Percentiles rank a stretch among this genome's conserved stretches.
Conservation (phyloP, 768 basidiomycete genomes). For the Leccinum subgranulosum region DNA sequence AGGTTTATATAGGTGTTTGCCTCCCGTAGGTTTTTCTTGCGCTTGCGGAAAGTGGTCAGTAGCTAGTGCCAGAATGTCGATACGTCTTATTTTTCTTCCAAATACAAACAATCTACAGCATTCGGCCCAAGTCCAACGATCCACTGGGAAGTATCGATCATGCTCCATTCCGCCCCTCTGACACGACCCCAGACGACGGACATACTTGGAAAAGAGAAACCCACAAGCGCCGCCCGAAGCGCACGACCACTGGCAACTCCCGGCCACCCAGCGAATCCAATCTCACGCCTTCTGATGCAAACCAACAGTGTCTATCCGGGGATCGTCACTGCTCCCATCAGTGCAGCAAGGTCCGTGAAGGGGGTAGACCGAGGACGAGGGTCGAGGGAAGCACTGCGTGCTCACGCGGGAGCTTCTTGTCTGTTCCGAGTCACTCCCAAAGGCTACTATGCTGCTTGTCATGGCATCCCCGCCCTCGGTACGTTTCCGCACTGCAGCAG, state of each 20-base stretch:
- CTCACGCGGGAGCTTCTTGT: not conserved
- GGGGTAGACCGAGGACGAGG: not conserved
- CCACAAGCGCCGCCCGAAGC: not conserved
- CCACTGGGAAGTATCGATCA: too few species aligned
- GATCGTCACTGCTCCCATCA: not conserved
- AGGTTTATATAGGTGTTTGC: too few species aligned
- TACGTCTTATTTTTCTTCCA: not conserved
- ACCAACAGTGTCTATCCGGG: not conserved
- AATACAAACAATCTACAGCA: not conserved
- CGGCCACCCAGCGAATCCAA: not conserved
- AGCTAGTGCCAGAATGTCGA: not conserved
- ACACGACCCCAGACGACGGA: not conserved
- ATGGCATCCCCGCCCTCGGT: not conserved
- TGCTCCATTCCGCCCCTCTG: not conserved
- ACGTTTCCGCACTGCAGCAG: too few species aligned
- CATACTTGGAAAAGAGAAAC: not conserved
- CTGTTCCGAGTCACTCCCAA: not conserved
- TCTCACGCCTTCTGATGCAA: not conserved
- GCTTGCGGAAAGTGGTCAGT: too few species aligned
- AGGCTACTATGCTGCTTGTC: not conserved
- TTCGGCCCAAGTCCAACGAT: not conserved
- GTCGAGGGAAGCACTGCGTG: not conserved
- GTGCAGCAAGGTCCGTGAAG: not conserved
- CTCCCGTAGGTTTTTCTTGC: too few species aligned
- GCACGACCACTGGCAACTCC: not conserved